phyloP scores from a whole-genome alignment of 2,329 filamentous ascomycete species.

The Pyrenochaeta sp. region DNA sequence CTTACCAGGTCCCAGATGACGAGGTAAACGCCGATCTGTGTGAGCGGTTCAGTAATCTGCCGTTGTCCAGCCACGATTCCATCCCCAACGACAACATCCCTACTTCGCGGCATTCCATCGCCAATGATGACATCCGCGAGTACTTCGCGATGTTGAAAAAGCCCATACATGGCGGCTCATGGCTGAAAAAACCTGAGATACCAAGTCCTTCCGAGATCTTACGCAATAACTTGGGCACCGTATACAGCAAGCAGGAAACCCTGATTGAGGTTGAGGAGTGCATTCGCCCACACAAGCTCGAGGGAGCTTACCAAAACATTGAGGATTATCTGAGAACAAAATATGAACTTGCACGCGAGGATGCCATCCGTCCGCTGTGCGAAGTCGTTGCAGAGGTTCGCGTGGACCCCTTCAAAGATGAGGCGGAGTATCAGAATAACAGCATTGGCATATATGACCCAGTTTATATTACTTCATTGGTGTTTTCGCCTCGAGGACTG shows the following conservation, averaged over 20 bases:
- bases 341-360: slow-evolving; percentile 79
- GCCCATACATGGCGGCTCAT: slow-evolving; percentile 30
- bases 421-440: slow-evolving; percentile 56
- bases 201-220: slow-evolving; percentile 64
- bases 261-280: slow-evolving; percentile 32
- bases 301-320: slow-evolving; percentile 67
- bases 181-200: slow-evolving; percentile 59
- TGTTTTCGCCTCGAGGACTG: slow-evolving; percentile 69
- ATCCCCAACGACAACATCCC: slow-evolving; percentile 24
- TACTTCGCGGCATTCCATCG: slow-evolving; percentile 7
- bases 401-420: slow-evolving; percentile 48
- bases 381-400: slow-evolving; percentile 64
- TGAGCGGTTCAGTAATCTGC: slow-evolving; percentile 18
- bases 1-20: slow-evolving; percentile 19
- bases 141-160: slow-evolving; percentile 32
- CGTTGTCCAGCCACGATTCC: not conserved
- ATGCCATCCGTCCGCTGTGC: slow-evolving; percentile 74
- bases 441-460: slow-evolving; percentile 50
- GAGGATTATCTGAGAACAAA: slow-evolving; percentile 75
- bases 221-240: slow-evolving; percentile 1
- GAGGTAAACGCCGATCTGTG: slow-evolving; percentile 26
- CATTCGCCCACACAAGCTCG: slow-evolving; percentile 38
- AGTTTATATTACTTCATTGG: slow-evolving; percentile 73
- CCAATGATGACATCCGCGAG: slow-evolving; percentile 36
- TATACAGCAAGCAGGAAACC: slow-evolving; percentile 1